Conservation (phyloP, 148 eudicot species). For the Vaccinium darrowii region DNA sequence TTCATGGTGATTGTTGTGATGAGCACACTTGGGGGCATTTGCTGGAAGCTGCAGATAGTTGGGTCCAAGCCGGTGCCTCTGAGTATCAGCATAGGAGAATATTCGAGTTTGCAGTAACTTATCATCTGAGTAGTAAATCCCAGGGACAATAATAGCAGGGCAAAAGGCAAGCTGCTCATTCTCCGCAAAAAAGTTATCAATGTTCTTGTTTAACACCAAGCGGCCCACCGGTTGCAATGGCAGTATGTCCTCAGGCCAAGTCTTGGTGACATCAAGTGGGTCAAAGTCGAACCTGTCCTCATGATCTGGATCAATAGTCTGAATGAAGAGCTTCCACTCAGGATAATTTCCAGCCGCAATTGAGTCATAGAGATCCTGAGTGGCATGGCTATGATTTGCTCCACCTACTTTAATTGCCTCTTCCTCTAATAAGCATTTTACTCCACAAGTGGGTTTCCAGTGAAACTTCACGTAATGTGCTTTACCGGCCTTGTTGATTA, state of each 20-base stretch:
- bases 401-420: slow-evolving; percentile 88
- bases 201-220: slow-evolving; percentile 87
- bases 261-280: slow-evolving; percentile 89
- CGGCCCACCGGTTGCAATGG: slow-evolving; percentile 96
- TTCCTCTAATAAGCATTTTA: slow-evolving; percentile 74
- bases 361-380: slow-evolving; percentile 85
- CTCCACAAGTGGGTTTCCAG: slow-evolving; percentile 97
- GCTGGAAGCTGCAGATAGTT: slow-evolving; percentile 90
- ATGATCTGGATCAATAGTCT: slow-evolving; percentile 80
- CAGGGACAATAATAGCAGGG: slow-evolving; percentile 86
- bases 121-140: slow-evolving; percentile 84
- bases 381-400: slow-evolving; percentile 94
- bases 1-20: slow-evolving; percentile 94
- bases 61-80: slow-evolving; percentile 94
- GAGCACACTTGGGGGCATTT: slow-evolving; percentile 90
- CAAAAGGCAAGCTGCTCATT: slow-evolving; percentile 90
- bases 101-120: slow-evolving; percentile 86
- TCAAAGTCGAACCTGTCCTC: slow-evolving; percentile 92
- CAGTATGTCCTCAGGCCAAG: slow-evolving; percentile 92
- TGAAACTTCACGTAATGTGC: slow-evolving; percentile 83
- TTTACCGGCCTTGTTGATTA: slow-evolving; percentile 82
- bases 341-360: slow-evolving; percentile 93
- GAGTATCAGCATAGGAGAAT: slow-evolving; percentile 90
- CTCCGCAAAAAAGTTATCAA: slow-evolving; percentile 91
- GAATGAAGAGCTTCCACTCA: slow-evolving; percentile 94